Evolutionary conservation across 208 protist genomes (phyloP).

Genomic region (Crithidia expoeki): DNA sequence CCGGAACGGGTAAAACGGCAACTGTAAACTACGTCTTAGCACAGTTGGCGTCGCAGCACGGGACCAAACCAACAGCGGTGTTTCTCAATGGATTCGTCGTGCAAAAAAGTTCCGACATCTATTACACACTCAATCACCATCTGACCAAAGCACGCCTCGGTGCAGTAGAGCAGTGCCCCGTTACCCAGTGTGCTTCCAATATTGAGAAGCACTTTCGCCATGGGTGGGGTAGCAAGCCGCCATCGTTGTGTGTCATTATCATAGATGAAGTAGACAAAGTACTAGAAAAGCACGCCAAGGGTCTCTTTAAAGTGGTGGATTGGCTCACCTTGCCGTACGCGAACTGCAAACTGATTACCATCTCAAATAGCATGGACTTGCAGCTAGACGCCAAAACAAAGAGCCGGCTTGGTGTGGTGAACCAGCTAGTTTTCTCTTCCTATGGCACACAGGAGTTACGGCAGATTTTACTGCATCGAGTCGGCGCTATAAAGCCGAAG

Average conservation of each 20-base stretch:
- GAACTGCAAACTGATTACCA: conserved; percentile 86
- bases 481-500: conserved; percentile 64
- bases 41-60: conserved; percentile 39
- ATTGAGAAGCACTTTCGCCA: conserved; percentile 84
- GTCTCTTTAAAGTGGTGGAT: conserved; percentile 84
- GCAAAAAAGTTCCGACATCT: conserved; percentile 88
- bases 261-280: conserved; percentile 92
- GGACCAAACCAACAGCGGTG: conserved; percentile 68
- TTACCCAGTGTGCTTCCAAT: conserved; percentile 67
- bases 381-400: conserved; percentile 83
- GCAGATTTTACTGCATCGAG: conserved; percentile 67
- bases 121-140: conserved; percentile 84
- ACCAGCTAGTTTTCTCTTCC: conserved; percentile 82
- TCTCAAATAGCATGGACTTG: conserved; percentile 90
- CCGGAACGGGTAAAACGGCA: conserved; percentile 89
- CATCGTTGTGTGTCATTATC: conserved; percentile 78
- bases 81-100: conserved; percentile 92
- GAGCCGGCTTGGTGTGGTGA: conserved; percentile 81
- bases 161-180: conserved; percentile 46
- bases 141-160: conserved; percentile 69
- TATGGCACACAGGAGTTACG: conserved; percentile 81
- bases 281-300: conserved; percentile 79
- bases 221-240: conserved; percentile 50
- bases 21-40: conserved; percentile 79
- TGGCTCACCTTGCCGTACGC: conserved; percentile 85